These are phyloP conservation scores for Candida gorgasii DNA, from an alignment of 805 yeast species.

Conservation along the genomic window DNA sequence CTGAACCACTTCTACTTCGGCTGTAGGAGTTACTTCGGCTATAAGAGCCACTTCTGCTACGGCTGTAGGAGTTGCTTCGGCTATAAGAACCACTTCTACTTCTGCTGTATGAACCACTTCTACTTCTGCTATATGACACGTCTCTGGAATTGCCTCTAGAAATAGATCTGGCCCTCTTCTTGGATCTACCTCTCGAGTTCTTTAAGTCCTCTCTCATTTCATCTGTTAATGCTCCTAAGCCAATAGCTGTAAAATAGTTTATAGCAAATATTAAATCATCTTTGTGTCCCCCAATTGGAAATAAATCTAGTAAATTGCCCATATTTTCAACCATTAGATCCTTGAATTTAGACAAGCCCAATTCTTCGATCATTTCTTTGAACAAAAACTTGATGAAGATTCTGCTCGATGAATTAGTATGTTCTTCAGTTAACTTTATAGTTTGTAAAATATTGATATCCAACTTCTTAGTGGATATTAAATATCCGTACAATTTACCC, in stretches of 20 bases:
- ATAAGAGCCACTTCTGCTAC: slow-evolving; percentile 16
- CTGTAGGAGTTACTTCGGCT: slow-evolving; percentile 9
- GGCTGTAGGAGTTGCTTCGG: slow-evolving; percentile 17
- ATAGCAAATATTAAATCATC: slow-evolving; percentile 73
- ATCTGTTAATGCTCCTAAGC: slow-evolving; percentile 81
- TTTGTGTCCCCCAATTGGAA: slow-evolving; percentile 54
- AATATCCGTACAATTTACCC: slow-evolving; percentile 84
- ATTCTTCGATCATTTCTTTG: slow-evolving; percentile 73
- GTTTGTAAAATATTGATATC: slow-evolving; percentile 60
- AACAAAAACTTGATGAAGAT: slow-evolving; percentile 80
- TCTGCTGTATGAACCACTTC: slow-evolving; percentile 9
- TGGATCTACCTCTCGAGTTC: slow-evolving; percentile 12
- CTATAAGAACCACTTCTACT: slow-evolving; percentile 21
- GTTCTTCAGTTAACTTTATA: slow-evolving; percentile 64
- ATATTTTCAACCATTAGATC: slow-evolving; percentile 56
- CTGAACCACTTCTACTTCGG: slow-evolving; percentile 1
- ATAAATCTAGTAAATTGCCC: slow-evolving; percentile 52
- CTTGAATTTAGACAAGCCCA: slow-evolving; percentile 58
- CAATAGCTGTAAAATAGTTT: slow-evolving; percentile 91
- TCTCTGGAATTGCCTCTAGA: slow-evolving; percentile 15
- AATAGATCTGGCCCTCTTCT: slow-evolving; percentile 16
- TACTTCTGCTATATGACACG: slow-evolving; percentile 16
- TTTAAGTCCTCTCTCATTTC: slow-evolving; percentile 63
- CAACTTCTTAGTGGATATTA: slow-evolving; percentile 68
- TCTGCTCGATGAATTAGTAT: slow-evolving; percentile 78